phyloP scores from a whole-genome alignment of 2,329 filamentous ascomycete genomes.

The Orbilia brochopaga region DNA sequence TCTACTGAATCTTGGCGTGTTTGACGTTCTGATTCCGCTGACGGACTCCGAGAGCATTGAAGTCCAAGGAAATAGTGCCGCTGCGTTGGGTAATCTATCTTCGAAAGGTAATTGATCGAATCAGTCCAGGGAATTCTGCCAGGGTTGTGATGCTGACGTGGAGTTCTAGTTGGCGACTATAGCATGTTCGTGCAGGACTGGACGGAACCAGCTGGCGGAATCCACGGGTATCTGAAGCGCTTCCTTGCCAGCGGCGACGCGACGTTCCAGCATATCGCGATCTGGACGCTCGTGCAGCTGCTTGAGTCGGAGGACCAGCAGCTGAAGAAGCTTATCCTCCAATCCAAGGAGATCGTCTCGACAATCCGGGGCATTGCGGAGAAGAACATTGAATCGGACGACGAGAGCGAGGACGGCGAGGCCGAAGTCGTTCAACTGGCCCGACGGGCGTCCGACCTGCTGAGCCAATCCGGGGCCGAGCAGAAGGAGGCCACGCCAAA shows the following conservation, averaged over 20 bases:
- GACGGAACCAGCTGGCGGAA: constrained; percentile 88
- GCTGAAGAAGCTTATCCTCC: constrained; percentile 84
- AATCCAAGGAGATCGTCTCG: constrained; percentile 86
- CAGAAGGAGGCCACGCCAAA: constrained; percentile 70
- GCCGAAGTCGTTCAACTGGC: constrained; percentile 65
- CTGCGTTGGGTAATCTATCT: constrained; percentile 90
- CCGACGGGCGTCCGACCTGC: constrained; percentile 83
- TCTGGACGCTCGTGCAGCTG: constrained; percentile 94
- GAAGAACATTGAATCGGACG: constrained; percentile 83
- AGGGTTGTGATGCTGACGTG: constrained; percentile 50
- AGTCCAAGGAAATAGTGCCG: constrained; percentile 96
- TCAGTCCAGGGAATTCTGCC: not conserved
- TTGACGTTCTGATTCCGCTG: constrained; percentile 92
- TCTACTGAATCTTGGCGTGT: constrained; percentile 87
- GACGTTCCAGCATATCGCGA: constrained; percentile 98
- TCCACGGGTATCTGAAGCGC: constrained; percentile 90
- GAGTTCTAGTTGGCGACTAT: constrained; percentile 81
- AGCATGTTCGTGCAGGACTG: constrained; percentile 94
- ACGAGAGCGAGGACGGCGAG: constrained; percentile 61
- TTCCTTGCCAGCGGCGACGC: constrained; percentile 94
- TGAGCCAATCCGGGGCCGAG: constrained; percentile 77
- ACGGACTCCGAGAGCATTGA: constrained; percentile 96
- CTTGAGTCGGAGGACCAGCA: constrained; percentile 92
- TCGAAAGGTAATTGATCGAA: constrained; percentile 76
- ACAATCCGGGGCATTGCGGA: constrained; percentile 92